Conservation (phyloP, 768 basidiomycete species). For the Pleurotus giganteus region DNA sequence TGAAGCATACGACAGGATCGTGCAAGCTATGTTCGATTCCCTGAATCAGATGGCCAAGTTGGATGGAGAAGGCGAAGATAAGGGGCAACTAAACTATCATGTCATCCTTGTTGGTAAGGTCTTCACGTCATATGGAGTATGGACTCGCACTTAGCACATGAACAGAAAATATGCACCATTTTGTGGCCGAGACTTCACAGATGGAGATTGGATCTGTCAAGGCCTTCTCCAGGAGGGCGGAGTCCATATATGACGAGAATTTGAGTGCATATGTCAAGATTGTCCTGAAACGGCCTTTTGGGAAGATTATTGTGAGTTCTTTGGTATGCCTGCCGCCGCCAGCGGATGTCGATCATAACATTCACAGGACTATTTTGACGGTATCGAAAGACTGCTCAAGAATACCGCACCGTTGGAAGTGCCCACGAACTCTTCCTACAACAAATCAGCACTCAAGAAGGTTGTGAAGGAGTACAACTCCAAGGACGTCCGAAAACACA, state of each 20-base stretch:
- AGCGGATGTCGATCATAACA: not conserved
- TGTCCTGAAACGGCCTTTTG: slow-evolving; percentile 81
- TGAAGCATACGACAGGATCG: slow-evolving; percentile 82
- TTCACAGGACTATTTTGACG: slow-evolving; percentile 89
- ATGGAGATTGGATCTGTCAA: slow-evolving; percentile 64
- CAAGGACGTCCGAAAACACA: slow-evolving; percentile 87
- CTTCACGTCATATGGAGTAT: not conserved
- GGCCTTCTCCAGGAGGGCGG: slow-evolving; percentile 68
- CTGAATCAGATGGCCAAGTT: slow-evolving; percentile 96
- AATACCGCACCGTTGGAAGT: slow-evolving; percentile 79
- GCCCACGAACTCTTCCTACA: slow-evolving; percentile 71
- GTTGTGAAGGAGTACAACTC: slow-evolving; percentile 79
- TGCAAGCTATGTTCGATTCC: slow-evolving; percentile 88
- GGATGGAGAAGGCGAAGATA: slow-evolving; percentile 91
- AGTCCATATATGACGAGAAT: slow-evolving; percentile 88
- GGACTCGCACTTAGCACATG: not conserved
- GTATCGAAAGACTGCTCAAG: slow-evolving; percentile 82
- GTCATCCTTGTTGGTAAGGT: slow-evolving; percentile 88
- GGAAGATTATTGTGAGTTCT: slow-evolving; percentile 74
- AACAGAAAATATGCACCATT: slow-evolving; percentile 95
- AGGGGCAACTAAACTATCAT: slow-evolving; percentile 95
- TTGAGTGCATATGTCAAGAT: slow-evolving; percentile 83
- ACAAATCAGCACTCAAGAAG: slow-evolving; percentile 75
- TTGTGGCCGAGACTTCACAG: slow-evolving; percentile 77
- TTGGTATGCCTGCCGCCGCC: slow-evolving; percentile 1